Conservation (phyloP, 768 basidiomycete genomes). For the Boletus rubescentipes region DNA sequence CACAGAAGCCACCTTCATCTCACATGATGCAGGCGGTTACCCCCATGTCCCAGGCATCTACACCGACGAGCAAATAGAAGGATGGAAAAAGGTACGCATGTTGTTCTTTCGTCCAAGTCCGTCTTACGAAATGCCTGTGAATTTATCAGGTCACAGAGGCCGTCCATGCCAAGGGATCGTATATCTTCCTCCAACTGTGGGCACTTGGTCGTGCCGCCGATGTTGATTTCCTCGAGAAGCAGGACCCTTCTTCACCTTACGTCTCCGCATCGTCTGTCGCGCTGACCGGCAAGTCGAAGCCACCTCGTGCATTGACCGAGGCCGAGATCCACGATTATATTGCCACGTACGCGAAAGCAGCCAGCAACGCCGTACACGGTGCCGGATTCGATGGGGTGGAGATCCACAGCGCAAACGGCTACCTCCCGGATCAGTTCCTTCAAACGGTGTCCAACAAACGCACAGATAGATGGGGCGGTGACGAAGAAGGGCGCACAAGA, state of each 20-base stretch:
- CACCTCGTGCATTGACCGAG: not conserved
- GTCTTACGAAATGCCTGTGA: not conserved
- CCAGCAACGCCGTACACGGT: not conserved
- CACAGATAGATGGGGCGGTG: not conserved
- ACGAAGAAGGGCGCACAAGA: not conserved
- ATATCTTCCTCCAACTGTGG: constrained; percentile 29
- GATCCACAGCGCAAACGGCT: not conserved
- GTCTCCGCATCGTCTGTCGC: constrained; percentile 34
- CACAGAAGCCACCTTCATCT: constrained; percentile 56
- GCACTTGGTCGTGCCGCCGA: constrained; percentile 53
- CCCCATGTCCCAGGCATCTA: not conserved
- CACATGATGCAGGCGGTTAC: not conserved
- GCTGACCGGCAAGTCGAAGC: not conserved
- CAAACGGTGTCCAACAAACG: not conserved
- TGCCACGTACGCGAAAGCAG: not conserved
- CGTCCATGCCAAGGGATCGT: constrained; percentile 6
- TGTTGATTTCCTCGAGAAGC: constrained; percentile 2
- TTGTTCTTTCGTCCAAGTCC: not conserved
- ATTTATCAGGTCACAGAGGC: not conserved
- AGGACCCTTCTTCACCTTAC: constrained; percentile 32
- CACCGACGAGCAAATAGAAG: not conserved
- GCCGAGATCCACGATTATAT: not conserved
- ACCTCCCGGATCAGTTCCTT: not conserved
- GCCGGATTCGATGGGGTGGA: not conserved
- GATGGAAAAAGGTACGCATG: not conserved